Evolutionary conservation across 495 filamentous ascomycete species (phyloP), one percentile per base, ranked within the genome.

Genomic region (Xylaria bambusicola): DNA sequence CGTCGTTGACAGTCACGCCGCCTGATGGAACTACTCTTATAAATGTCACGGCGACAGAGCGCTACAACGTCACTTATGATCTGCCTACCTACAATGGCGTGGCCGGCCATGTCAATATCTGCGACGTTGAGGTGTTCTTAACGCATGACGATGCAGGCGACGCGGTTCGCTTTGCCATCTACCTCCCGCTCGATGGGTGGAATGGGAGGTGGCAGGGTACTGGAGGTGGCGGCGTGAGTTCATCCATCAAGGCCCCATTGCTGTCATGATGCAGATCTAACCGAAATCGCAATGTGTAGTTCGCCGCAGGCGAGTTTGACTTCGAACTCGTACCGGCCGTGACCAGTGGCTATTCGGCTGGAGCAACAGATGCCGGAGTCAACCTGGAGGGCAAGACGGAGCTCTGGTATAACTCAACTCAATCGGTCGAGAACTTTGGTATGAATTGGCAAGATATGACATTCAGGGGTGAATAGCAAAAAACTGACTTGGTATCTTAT

Each of bases 121-220:
- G 65, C 48, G 65, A 64, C 20, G 65, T 79, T 52, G 76, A 74
- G 35, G 59, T 80, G 15, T 71, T 66, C 44, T 72, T 78, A 49
- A 77, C 76, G 20, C 77, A 81, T 64, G 69, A 69, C 12, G 72
- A 66, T 17, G 56, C 64, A 36, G 67, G 73, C 55, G 77, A 79
- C 52, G 60, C 44, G 6, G 65, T 81, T 54, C 61, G 73, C 2
- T 69, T 85, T 40, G 83, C 87, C 66, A 72, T 80, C 15, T 88
- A 83, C 83, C 71, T 88, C 21, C 86, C 85, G 27, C 64, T 65
- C 29, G 21, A 50, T 1, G 57, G 54, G 6, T 86, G 80, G 64
- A 76, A 72, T 36, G 80, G 80, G n/a, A 76, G 84, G 5, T 82
- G 84, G 63, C 61, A 84, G 53, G 76, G 74, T 24, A 85, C 81